These are phyloP conservation scores for Cryptococcus amylolentus DNA, from an alignment of 1,284 basidiomycete genomes.

Conservation along the genomic window DNA sequence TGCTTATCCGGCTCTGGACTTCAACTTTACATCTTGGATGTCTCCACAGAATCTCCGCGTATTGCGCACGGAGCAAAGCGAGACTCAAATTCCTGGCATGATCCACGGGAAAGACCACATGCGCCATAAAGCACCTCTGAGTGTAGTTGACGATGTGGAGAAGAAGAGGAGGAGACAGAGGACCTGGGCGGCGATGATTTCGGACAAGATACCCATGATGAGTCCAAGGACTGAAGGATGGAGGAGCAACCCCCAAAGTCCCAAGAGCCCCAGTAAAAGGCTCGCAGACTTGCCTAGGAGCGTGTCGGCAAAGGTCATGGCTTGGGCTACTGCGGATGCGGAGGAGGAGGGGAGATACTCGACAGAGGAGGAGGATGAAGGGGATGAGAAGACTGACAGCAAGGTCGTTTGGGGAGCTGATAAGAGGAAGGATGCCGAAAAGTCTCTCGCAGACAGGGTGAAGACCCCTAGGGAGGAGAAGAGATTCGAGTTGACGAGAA, in stretches of 20 bases:
- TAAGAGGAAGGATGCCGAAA: slow-evolving; percentile 45
- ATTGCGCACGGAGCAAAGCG: slow-evolving; percentile 73
- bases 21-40: slow-evolving; percentile 99
- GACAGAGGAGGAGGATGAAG: slow-evolving; percentile 39
- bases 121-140: slow-evolving; percentile 76
- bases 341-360: slow-evolving; percentile 48
- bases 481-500: slow-evolving; percentile 19
- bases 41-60: slow-evolving; percentile 77
- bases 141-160: slow-evolving; percentile 70
- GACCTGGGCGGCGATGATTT: slow-evolving; percentile 54
- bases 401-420: slow-evolving; percentile 17
- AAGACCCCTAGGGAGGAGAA: slow-evolving; percentile 46
- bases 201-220: slow-evolving; percentile 29
- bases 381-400: slow-evolving; percentile 11
- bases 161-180: slow-evolving; percentile 50
- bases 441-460: slow-evolving; percentile 49
- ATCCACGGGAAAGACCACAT: slow-evolving; percentile 83
- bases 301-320: slow-evolving; percentile 36
- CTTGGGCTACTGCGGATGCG: slow-evolving; percentile 47
- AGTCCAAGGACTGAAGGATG: slow-evolving; percentile 21
- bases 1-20: slow-evolving; percentile 71
- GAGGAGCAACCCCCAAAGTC: slow-evolving; percentile 12
- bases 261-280: background rate
- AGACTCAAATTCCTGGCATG: slow-evolving; percentile 58
- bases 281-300: slow-evolving; percentile 28